Base-by-base conservation (phyloP, 345 rosid genomes). In the Arabis hirsuta region DNA sequence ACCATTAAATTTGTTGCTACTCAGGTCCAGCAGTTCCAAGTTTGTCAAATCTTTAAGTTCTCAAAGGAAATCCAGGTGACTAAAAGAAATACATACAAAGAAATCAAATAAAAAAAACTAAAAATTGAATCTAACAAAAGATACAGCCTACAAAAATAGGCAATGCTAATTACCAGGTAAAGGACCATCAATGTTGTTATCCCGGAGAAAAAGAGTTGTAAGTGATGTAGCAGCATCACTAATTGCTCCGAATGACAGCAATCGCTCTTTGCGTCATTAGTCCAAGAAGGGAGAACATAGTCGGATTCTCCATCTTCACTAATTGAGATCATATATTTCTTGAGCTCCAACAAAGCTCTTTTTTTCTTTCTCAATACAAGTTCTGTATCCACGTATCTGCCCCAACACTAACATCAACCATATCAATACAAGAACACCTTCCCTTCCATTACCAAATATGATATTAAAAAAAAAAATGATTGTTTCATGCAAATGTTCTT, bases 211-310 rank as follows among this genome's bases (percentile, higher is more conserved):
- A 11, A 42, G 4, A 22, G 48, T 60, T 13, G 5, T 42, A 8
- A 60, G 34, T 9, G 65, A 41, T 20, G 50, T 43, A 12, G 50
- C 65, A 3, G 65, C 50, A 42, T 42, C n/a, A n/a, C n/a, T n/a
- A n/a, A n/a, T n/a, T n/a, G n/a, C n/a, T 45, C 13, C 65, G 65
- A 69, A 14, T 5, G 14, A 7, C 73, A 69, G 38, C 73, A 69
- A 43, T 69, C 47, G 6, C 47, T 69, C 47, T 10, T 34, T 32
- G 48, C 34, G 36, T 57, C 56, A 47, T 46, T 52, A 29, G 44
- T 52, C 75, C 68, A 71, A 29, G 68, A 29, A 16, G 12, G 0
- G 41, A 54, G 0, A 6, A 39, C 13, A 52, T 0, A 6, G 34
- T 12, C 14, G 22, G 10, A 11, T 1, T 0, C 3, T 22, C 1